Conservation (phyloP, 495 filamentous ascomycete species). For the Annulohypoxylon maeteangense region DNA sequence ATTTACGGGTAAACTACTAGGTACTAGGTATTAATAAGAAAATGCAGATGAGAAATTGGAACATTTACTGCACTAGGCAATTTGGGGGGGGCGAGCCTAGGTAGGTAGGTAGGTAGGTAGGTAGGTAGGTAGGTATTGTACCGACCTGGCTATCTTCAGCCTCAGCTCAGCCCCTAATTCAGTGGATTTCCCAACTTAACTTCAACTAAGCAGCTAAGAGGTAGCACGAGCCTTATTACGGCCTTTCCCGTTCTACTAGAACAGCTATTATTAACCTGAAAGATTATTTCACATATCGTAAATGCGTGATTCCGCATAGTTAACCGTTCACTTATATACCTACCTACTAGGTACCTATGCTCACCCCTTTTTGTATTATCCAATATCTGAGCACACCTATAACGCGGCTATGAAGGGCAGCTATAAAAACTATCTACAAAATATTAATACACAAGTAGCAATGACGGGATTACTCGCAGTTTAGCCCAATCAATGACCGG, state of each 20-base stretch:
- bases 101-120: not conserved
- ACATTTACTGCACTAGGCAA: not conserved
- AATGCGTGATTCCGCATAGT: not conserved
- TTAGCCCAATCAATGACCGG: constrained; percentile 34
- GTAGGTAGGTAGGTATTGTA: not conserved
- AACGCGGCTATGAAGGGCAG: constrained; percentile 1
- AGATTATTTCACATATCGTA: too few relatives aligned
- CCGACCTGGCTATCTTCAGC: constrained; percentile 32
- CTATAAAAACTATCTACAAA: not conserved
- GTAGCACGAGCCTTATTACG: too few relatives aligned
- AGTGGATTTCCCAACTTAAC: not conserved
- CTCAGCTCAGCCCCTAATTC: constrained; percentile 44
- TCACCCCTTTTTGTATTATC: not conserved
- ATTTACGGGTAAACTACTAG: constrained; percentile 14
- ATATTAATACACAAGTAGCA: not conserved
- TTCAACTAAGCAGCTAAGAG: not conserved
- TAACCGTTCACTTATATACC: not conserved
- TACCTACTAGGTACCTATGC: not conserved
- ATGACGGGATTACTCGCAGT: constrained; percentile 11
- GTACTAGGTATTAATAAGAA: too few relatives aligned
- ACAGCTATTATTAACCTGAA: too few relatives aligned
- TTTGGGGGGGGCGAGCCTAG: not conserved
- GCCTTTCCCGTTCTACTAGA: not conserved
- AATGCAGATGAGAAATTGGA: not conserved
- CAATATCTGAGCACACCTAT: not conserved